Percentiles rank a stretch among this genome's conserved stretches.
Evolutionary conservation across 371 early-diverging fungal species (phyloP).

Genomic region (Mortierella sp.): DNA sequence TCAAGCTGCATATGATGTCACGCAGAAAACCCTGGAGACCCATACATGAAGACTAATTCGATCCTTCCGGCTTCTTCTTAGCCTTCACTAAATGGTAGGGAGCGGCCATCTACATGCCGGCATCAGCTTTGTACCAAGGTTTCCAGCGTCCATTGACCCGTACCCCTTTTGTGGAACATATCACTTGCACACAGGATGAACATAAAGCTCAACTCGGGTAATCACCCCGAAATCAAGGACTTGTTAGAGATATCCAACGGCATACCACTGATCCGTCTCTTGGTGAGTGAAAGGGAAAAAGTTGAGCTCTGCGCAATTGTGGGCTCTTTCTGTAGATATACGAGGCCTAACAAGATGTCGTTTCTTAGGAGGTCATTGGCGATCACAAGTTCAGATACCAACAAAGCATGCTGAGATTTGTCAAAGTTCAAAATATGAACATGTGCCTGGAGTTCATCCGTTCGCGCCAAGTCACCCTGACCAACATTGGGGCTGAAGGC

Average conservation of each 20-base stretch:
- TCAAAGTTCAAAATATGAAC: conserved; percentile 97
- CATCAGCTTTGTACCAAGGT: neutral
- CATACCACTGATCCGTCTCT: conserved; percentile 83
- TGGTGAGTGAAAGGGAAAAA: conserved; percentile 55
- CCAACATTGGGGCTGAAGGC: conserved; percentile 95
- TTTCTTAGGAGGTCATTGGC: conserved; percentile 81
- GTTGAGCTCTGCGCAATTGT: neutral
- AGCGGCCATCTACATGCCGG: no score
- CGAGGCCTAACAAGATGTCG: no score
- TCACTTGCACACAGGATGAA: conserved; percentile 81
- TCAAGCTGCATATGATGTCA: conserved; percentile 13
- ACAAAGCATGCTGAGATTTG: conserved; percentile 72
- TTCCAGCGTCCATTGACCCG: neutral
- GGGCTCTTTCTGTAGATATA: neutral
- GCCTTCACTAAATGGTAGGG: conserved; percentile 86
- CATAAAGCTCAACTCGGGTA: conserved; percentile 79
- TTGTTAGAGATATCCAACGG: conserved; percentile 83
- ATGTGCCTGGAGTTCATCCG: conserved; percentile 93
- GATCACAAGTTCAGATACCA: conserved; percentile 62
- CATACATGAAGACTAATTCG: conserved; percentile 12
- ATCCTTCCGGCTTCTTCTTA: conserved; percentile 30
- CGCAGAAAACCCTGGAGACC: neutral
- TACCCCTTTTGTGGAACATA: neutral
- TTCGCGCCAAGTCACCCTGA: conserved; percentile 83
- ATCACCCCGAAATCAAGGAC: conserved; percentile 72